Conservation (phyloP, 1,284 basidiomycete species). For the Papiliotrema fonsecae region DNA sequence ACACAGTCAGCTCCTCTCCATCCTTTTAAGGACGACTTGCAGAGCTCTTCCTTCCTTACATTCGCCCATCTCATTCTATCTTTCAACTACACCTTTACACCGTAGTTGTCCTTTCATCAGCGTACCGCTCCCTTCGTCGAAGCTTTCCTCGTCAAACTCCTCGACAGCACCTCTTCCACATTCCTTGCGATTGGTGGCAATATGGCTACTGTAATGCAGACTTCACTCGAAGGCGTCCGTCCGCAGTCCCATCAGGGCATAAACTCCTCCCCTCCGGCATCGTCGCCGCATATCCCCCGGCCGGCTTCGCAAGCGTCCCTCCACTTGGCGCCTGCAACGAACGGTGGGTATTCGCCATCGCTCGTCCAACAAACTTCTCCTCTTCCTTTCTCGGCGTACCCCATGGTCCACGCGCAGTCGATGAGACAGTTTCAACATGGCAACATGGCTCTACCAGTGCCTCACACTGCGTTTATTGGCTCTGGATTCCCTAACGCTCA, state of each 20-base stretch:
- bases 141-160: no score
- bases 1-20: constrained; percentile 2
- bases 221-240: constrained; percentile 20
- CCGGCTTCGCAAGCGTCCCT: constrained; percentile 29
- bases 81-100: neutral
- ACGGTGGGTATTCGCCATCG: constrained; percentile 19
- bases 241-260: constrained; percentile 23
- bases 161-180: neutral
- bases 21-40: constrained; percentile 7
- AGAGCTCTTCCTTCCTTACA: constrained; percentile 13
- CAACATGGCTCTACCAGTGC: constrained; percentile 10
- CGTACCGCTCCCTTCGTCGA: neutral
- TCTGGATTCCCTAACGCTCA: constrained; percentile 22
- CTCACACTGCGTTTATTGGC: constrained; percentile 6
- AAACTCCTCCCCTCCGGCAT: constrained; percentile 17
- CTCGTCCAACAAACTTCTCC: constrained; percentile 10
- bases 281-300: constrained; percentile 25
- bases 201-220: constrained; percentile 21
- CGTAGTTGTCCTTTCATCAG: constrained; percentile 5
- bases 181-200: constrained; percentile 1
- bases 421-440: constrained; percentile 15
- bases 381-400: constrained; percentile 15
- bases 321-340: constrained; percentile 17
- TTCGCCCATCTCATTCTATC: neutral
- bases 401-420: constrained; percentile 5